Evolutionary conservation across 1,284 basidiomycete species (phyloP).

Genomic region (Apiotrichum domesticum): DNA sequence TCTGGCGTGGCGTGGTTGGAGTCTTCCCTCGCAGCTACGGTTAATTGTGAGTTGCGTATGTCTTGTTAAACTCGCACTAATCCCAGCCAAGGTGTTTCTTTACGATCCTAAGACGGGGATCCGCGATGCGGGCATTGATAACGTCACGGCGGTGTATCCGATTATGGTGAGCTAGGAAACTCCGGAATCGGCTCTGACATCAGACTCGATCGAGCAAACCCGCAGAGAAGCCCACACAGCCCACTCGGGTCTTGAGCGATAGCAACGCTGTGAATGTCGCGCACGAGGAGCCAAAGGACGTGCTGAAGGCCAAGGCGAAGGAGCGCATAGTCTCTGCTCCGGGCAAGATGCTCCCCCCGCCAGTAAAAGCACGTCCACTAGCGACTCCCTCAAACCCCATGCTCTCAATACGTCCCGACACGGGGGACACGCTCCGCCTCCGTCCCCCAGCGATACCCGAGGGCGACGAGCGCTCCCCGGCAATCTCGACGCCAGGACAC

Average conservation of each 20-base stretch:
- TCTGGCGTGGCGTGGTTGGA: not conserved
- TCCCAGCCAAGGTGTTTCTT: not conserved
- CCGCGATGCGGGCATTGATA: too few relatives aligned
- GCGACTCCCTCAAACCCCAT: not conserved
- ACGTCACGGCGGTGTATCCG: not conserved
- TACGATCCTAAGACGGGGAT: not conserved
- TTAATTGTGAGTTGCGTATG: not conserved
- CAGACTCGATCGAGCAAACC: not conserved
- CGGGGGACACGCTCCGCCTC: slow-evolving; percentile 6
- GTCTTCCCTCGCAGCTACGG: not conserved
- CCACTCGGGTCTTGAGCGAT: not conserved
- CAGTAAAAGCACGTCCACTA: not conserved
- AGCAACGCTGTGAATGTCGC: not conserved
- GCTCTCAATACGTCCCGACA: not conserved
- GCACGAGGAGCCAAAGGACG: not conserved
- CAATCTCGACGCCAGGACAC: not conserved
- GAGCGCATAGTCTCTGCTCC: not conserved
- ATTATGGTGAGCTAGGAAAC: not conserved
- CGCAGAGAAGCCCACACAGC: not conserved
- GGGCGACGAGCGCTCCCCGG: not conserved
- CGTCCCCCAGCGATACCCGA: slow-evolving; percentile 3
- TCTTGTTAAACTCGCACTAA: not conserved
- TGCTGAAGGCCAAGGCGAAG: not conserved
- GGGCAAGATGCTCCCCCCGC: not conserved
- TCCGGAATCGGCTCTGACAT: too few relatives aligned